These are phyloP conservation scores for Panicum hallii DNA, from an alignment of 202 grass and related monocot species.

Conservation along the genomic window DNA sequence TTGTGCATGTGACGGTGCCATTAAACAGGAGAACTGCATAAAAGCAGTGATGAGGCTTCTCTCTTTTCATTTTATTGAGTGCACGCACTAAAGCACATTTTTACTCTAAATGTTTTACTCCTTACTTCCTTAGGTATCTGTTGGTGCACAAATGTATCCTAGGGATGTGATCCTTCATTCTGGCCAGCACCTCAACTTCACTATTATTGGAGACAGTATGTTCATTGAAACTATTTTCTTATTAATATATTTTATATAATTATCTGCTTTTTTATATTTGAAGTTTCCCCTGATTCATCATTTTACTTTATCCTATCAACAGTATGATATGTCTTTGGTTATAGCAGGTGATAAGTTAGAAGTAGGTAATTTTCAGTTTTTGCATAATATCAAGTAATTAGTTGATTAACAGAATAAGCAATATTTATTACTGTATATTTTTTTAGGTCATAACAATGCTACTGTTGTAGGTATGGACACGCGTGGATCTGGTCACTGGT, in stretches of 20 bases:
- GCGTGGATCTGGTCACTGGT: slow-evolving; percentile 68
- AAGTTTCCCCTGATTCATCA: slow-evolving; percentile 16
- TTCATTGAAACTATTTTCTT: slow-evolving; percentile 39
- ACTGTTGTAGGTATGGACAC: slow-evolving; percentile 55
- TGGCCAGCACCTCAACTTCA: slow-evolving; percentile 80
- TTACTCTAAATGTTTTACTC: slow-evolving; percentile 23
- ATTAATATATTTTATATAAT: neutral
- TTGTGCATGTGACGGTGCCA: neutral
- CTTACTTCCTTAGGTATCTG: slow-evolving; percentile 66
- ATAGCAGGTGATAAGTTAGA: slow-evolving; percentile 12
- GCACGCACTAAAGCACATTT: slow-evolving; percentile 3
- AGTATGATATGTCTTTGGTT: neutral
- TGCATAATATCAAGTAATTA: slow-evolving; percentile 29
- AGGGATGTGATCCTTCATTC: slow-evolving; percentile 66
- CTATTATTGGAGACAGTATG: slow-evolving; percentile 71
- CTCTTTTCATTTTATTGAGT: neutral
- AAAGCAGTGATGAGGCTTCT: neutral
- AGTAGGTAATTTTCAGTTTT: slow-evolving; percentile 7
- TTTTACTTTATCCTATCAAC: slow-evolving; percentile 26
- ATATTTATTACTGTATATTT: neutral
- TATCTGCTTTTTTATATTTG: slow-evolving; percentile 23
- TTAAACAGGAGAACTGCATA: neutral
- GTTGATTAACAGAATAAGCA: neutral
- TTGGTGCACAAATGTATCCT: slow-evolving; percentile 72
- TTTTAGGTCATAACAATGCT: slow-evolving; percentile 23